phyloP scores from a whole-genome alignment of 2,329 filamentous ascomycete species.

The Beauveria sp. region DNA sequence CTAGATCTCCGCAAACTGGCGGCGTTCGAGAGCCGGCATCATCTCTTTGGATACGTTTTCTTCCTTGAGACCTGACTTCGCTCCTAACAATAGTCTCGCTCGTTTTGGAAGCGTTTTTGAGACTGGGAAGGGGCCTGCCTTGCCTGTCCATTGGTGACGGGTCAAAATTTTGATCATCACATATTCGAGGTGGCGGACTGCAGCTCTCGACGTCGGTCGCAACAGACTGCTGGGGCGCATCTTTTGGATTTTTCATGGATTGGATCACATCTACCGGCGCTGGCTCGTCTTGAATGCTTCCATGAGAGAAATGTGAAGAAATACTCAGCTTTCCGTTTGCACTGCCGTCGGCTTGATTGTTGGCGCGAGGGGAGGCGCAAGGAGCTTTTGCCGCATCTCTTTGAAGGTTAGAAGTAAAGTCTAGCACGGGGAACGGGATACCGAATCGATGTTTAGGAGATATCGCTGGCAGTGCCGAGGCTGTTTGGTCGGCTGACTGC shows the following conservation, averaged over 20 bases:
- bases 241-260: too few relatives aligned
- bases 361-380: neutral
- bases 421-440: neutral
- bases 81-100: neutral
- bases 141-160: neutral
- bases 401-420: neutral
- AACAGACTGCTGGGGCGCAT: neutral
- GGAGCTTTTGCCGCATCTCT: neutral
- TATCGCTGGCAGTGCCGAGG: neutral
- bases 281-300: neutral
- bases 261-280: neutral
- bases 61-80: too few relatives aligned
- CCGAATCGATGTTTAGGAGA: neutral
- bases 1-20: slow-evolving; percentile 1
- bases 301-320: neutral
- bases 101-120: neutral
- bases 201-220: neutral
- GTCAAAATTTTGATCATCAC: neutral
- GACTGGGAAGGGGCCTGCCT: neutral
- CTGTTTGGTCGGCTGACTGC: neutral
- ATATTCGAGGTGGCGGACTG: neutral
- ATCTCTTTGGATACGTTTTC: neutral
- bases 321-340: neutral
- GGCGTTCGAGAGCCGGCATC: neutral
- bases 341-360: neutral